Conservation (phyloP, 1,139 yeast species). For the Casaregolazyma suthepensis region DNA sequence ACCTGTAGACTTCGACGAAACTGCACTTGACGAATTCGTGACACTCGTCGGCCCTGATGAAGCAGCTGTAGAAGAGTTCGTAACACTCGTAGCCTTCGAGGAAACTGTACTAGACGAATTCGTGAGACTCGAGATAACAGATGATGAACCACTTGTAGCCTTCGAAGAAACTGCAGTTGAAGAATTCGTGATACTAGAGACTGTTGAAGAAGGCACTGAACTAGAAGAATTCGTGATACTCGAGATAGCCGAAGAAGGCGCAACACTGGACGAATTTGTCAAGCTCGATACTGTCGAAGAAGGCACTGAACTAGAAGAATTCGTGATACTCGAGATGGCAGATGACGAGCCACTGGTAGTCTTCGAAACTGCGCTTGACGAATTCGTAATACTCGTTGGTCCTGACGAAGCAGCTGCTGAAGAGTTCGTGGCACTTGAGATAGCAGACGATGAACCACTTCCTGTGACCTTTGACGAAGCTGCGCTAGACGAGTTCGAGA, state of each 20-base stretch:
- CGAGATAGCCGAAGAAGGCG: background rate
- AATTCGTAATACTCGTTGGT: background rate
- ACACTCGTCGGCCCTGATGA: constrained; percentile 1
- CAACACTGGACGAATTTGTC: background rate
- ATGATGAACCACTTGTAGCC: background rate
- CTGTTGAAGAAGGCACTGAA: background rate
- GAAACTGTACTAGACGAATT: background rate
- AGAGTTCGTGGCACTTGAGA: background rate
- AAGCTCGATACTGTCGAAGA: background rate
- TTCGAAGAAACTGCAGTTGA: background rate
- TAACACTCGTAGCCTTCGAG: background rate
- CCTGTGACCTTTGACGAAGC: constrained; percentile 1
- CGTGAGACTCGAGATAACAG: background rate
- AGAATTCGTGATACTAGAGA: background rate
- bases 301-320: background rate
- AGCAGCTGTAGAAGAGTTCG: background rate
- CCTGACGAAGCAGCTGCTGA: background rate
- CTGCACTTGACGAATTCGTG: constrained; percentile 5
- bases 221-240: background rate
- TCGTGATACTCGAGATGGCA: background rate
- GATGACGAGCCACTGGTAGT: background rate
- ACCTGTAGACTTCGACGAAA: constrained; percentile 1
- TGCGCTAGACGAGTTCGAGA: background rate
- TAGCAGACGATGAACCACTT: background rate
- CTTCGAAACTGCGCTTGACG: background rate